These are phyloP conservation scores for Mucor irregularis DNA, from an alignment of 371 early-diverging fungal species.

Conservation along the genomic window DNA sequence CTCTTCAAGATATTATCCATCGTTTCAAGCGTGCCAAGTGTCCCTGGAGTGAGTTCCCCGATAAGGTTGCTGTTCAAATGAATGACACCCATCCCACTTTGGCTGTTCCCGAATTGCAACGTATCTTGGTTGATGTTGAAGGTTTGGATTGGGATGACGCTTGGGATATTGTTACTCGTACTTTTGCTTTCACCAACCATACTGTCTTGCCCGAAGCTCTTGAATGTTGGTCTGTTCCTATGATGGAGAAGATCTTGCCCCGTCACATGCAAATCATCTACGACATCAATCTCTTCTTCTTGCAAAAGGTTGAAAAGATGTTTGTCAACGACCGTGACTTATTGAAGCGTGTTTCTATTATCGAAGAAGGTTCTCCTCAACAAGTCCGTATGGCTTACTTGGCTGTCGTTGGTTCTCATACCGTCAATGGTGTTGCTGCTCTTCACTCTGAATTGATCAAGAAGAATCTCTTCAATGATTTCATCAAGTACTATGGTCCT, in stretches of 20 bases:
- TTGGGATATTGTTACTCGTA: constrained; percentile 85
- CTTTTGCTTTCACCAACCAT: constrained; percentile 96
- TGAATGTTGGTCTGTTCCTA: constrained; percentile 92
- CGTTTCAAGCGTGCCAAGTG: constrained; percentile 85
- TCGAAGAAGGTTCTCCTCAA: constrained; percentile 87
- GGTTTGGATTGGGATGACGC: constrained; percentile 89
- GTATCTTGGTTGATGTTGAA: constrained; percentile 87
- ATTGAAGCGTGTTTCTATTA: constrained; percentile 84
- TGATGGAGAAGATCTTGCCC: constrained; percentile 85
- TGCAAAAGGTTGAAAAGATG: constrained; percentile 83
- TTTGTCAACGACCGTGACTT: constrained; percentile 88
- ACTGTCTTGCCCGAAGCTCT: constrained; percentile 96
- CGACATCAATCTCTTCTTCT: constrained; percentile 93
- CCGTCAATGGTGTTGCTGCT: constrained; percentile 92
- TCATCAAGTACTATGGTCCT: constrained; percentile 78
- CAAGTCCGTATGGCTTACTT: constrained; percentile 85
- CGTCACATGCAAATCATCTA: constrained; percentile 94
- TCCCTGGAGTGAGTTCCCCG: constrained; percentile 85
- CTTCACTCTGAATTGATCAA: constrained; percentile 89
- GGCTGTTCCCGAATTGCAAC: constrained; percentile 88
- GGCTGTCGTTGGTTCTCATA: constrained; percentile 79
- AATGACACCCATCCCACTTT: constrained; percentile 87
- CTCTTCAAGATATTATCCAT: constrained; percentile 83
- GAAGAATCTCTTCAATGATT: constrained; percentile 82
- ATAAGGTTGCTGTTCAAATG: constrained; percentile 91